These are phyloP conservation scores for Multifurca ochricompacta DNA, from an alignment of 768 basidiomycete species.

Conservation along the genomic window DNA sequence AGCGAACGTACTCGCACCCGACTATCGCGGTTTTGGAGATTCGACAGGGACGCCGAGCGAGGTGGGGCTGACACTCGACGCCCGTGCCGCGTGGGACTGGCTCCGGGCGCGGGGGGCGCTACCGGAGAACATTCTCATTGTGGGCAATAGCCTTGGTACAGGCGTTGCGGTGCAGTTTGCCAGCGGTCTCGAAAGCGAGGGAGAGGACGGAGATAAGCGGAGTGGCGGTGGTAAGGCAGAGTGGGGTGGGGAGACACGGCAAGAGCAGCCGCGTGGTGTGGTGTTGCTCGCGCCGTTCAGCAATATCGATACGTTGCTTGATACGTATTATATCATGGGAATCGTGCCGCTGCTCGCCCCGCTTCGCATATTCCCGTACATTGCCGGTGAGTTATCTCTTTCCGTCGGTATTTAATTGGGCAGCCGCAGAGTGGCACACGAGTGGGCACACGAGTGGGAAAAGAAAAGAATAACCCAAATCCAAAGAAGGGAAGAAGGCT, in stretches of 20 bases:
- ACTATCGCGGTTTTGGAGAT: slow-evolving; percentile 91
- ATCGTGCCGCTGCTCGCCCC: slow-evolving; percentile 67
- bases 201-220: background rate
- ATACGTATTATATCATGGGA: slow-evolving; percentile 60
- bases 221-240: background rate
- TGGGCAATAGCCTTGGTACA: slow-evolving; percentile 88
- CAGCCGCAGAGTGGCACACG: background rate
- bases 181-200: slow-evolving; percentile 34
- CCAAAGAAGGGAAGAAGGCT: background rate
- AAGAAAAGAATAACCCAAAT: no score
- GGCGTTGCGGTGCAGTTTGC: slow-evolving; percentile 51
- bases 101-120: slow-evolving; percentile 49
- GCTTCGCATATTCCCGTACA: slow-evolving; percentile 52
- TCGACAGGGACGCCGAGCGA: slow-evolving; percentile 75
- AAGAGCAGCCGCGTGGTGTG: slow-evolving; percentile 33
- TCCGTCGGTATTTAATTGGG: background rate
- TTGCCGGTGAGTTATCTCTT: slow-evolving; percentile 53
- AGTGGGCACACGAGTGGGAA: no score
- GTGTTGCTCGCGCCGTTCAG: slow-evolving; percentile 37
- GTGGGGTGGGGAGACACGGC: background rate
- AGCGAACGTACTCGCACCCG: slow-evolving; percentile 75
- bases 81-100: slow-evolving; percentile 77
- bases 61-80: slow-evolving; percentile 63
- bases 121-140: slow-evolving; percentile 54
- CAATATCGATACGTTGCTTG: slow-evolving; percentile 39